Evolutionary conservation across 139 green algal genomes (phyloP).

Genomic region (Tetraselmis striata): DNA sequence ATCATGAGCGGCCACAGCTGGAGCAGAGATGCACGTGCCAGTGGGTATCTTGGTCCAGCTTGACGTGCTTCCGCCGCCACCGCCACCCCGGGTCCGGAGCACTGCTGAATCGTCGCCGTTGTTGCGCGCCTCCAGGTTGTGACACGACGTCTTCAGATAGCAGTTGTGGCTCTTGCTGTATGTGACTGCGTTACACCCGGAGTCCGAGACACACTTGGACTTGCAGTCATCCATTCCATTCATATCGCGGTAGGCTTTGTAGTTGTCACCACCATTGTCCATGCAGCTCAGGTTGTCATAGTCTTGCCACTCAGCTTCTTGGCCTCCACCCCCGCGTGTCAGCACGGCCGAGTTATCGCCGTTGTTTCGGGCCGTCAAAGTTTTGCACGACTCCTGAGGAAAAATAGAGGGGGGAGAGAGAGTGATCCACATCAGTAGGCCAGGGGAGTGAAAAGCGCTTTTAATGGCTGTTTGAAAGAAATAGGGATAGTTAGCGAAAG

Average conservation of each 20-base stretch:
- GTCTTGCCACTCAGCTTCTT: neutral
- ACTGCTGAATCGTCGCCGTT: neutral
- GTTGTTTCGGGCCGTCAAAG: neutral
- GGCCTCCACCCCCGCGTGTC: neutral
- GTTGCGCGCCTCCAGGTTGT: neutral
- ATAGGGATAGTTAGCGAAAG: no score
- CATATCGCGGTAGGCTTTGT: neutral
- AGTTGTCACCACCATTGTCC: neutral
- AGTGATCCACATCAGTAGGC: no score
- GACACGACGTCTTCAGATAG: neutral
- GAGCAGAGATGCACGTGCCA: neutral
- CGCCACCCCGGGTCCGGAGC: neutral
- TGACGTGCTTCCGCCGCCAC: neutral
- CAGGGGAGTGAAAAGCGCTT: no score
- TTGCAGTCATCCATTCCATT: neutral
- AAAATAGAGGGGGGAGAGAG: no score
- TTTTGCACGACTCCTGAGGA: neutral
- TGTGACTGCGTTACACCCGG: neutral
- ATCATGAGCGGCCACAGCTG: neutral
- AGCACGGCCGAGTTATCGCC: neutral
- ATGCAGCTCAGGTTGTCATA: neutral
- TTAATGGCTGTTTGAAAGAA: no score
- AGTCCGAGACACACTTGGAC: neutral
- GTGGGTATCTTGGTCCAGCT: neutral
- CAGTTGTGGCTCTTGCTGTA: neutral